Conservation (phyloP, 2,329 filamentous ascomycete species). For the Bimuria novae-zelandiae region DNA sequence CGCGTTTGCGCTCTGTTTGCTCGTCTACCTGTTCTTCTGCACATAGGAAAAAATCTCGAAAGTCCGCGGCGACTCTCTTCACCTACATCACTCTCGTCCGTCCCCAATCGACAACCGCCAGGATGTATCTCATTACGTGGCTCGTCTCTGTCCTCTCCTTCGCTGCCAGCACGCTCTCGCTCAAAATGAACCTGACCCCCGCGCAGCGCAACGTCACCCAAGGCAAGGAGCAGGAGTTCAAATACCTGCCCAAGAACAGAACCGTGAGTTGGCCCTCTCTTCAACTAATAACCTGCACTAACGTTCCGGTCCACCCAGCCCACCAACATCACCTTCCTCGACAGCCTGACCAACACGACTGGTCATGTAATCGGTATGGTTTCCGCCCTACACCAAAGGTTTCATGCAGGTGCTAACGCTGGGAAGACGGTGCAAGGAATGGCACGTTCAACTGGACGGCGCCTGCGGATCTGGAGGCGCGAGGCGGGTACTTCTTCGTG, state of each 20-base stretch:
- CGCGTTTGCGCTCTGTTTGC: background rate
- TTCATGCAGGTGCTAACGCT: background rate
- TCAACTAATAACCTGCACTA: background rate
- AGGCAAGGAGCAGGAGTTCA: background rate
- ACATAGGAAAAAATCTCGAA: background rate
- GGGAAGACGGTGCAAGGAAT: background rate
- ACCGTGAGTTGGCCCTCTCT: background rate
- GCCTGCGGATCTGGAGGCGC: background rate
- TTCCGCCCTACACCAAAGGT: too few species aligned
- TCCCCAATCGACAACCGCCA: too few species aligned
- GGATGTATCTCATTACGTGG: background rate
- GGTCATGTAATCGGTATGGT: background rate
- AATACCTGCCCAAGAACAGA: background rate
- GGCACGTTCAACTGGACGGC: background rate
- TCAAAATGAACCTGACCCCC: background rate
- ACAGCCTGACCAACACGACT: background rate
- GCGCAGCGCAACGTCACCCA: background rate
- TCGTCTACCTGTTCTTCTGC: too few species aligned
- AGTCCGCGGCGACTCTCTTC: too few species aligned
- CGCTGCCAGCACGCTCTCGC: background rate
- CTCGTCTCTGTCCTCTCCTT: background rate
- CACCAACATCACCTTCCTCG: background rate
- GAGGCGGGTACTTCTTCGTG: constrained; percentile 1
- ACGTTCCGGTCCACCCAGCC: background rate
- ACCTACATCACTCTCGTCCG: background rate